Base-by-base conservation (phyloP, 73 alveolate species). In the Uronychia setigera region DNA sequence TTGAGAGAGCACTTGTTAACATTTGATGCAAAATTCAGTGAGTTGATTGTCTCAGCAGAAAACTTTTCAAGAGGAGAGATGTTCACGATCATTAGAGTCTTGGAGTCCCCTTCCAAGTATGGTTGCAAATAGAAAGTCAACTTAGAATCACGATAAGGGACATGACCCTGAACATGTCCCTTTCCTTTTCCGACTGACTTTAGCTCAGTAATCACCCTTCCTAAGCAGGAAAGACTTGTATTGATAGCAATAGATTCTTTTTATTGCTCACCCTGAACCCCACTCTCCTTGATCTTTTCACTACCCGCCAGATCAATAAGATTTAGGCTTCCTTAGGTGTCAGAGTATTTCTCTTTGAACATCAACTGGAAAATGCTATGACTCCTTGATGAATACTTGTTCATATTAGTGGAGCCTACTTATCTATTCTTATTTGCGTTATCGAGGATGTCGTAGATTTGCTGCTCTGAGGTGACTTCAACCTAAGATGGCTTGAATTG, bases 121-220 rank as follows among this genome's bases (percentile, higher is more conserved):
- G 82, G 89, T 77, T 87, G 59, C 58, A 87, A 60, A 58, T 58
- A 79, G 76, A 60, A 82, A 30, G 97, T 92, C 86, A 92, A 88
- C 91, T 92, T 88, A 57, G 90, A 80, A 67, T 92, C 91, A 84
- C 97, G 80, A 88, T 83, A 92, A 32, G 97, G 97, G 76, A 92
- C 93, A 74, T 92, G 97, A 5, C 19, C 67, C n/a, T n/a, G n/a
- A n/a, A n/a, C n/a, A n/a, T n/a, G n/a, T n/a, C n/a, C n/a, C n/a
- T n/a, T n/a, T n/a, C n/a, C n/a, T 77, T 79, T 88, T 67, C 76
- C 79, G 29, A 81, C 92, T 35, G 58, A 77, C 26, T 84, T 80
- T 80, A 86, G 81, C 78, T 79, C 89, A 81, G 76, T 81, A 58
- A 86, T 79, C 78, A 86, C 92, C 5, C 60, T 80, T 79, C 92